Evolutionary conservation across 768 basidiomycete species (phyloP).

Genomic region (Leccinum longicurvipes): DNA sequence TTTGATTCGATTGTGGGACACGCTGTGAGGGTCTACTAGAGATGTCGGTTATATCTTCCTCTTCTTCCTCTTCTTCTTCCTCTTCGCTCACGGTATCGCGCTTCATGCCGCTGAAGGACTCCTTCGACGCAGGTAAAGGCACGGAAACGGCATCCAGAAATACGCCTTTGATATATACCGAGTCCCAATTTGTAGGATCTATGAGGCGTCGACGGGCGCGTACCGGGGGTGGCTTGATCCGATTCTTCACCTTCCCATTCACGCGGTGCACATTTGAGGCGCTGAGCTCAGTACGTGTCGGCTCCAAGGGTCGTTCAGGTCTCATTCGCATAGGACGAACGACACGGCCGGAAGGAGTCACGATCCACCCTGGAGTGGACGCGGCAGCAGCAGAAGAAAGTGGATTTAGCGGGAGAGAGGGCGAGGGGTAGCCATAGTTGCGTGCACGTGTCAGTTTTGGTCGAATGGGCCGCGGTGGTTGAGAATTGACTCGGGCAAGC

Average conservation of each 20-base stretch:
- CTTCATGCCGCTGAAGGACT: not conserved
- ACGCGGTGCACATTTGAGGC: constrained; percentile 5
- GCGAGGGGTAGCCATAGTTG: constrained; percentile 42
- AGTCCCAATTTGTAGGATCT: constrained; percentile 70
- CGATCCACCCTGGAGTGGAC: constrained; percentile 60
- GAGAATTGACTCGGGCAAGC: constrained; percentile 16
- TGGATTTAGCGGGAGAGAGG: constrained; percentile 65
- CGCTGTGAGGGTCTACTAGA: not conserved
- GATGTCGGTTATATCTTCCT: not conserved
- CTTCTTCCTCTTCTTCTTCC: not conserved
- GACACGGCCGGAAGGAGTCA: constrained; percentile 62
- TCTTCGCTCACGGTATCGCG: not conserved
- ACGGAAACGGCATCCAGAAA: constrained; percentile 48
- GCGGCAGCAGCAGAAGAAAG: constrained; percentile 59
- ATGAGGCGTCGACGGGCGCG: constrained; percentile 65
- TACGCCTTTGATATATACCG: constrained; percentile 64
- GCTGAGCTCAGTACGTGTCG: constrained; percentile 6
- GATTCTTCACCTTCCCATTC: constrained; percentile 40
- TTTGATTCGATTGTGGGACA: not conserved
- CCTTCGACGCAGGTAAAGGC: not conserved
- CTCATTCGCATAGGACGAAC: constrained; percentile 69
- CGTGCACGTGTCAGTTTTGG: constrained; percentile 41
- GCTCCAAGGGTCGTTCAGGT: constrained; percentile 56
- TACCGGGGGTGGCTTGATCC: constrained; percentile 46
- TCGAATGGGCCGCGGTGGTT: constrained; percentile 29